Percentiles rank a stretch among this genome's conserved stretches.
phyloP scores from a whole-genome alignment of 2,329 filamentous ascomycete genomes.

The Neofusicoccum ribis region DNA sequence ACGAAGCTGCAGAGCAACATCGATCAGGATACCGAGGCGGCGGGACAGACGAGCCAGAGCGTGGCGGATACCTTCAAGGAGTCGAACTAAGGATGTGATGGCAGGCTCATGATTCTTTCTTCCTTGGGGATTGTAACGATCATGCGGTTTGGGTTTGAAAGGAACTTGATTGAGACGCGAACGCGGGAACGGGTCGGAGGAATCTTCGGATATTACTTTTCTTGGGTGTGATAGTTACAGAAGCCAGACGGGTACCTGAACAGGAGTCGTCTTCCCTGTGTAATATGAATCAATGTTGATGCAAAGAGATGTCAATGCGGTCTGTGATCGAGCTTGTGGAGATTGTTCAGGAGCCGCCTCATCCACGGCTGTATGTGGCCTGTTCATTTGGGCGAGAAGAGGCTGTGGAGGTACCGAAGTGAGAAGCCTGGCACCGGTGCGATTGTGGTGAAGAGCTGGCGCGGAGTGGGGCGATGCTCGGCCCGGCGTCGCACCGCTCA shows the following conservation, averaged over 20 bases:
- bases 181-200: too few relatives aligned
- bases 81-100: too few relatives aligned
- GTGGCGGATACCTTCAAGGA: neutral
- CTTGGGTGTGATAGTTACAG: neutral
- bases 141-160: too few relatives aligned
- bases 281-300: neutral
- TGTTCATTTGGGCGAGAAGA: too few relatives aligned
- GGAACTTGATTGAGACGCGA: too few relatives aligned
- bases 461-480: neutral
- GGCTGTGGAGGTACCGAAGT: neutral
- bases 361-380: too few relatives aligned
- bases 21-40: slow-evolving; percentile 47
- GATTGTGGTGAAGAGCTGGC: neutral
- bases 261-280: neutral
- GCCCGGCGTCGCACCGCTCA: too few relatives aligned
- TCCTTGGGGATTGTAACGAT: neutral
- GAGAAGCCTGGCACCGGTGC: neutral
- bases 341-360: too few relatives aligned
- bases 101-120: neutral
- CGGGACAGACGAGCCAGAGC: slow-evolving; percentile 46
- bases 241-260: neutral
- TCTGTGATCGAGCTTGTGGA: too few relatives aligned
- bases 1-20: slow-evolving; percentile 58
- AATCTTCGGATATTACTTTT: too few relatives aligned
- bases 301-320: too few relatives aligned